These are phyloP conservation scores for Xylaria sp. DNA, from an alignment of 2,329 filamentous ascomycete species.

Conservation along the genomic window DNA sequence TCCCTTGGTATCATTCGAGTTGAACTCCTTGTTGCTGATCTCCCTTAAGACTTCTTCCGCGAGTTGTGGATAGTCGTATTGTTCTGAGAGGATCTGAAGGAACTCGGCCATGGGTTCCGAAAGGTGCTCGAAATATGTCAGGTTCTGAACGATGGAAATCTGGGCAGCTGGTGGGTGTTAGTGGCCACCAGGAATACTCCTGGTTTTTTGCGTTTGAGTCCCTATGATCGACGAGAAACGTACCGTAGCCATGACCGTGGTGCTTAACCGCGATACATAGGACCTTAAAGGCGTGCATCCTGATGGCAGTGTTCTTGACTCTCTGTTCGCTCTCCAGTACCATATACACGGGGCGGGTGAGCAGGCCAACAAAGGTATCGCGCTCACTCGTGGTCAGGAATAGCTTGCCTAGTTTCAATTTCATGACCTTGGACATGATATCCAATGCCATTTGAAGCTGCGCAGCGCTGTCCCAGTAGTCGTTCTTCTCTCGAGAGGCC, in stretches of 20 bases:
- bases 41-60: constrained; percentile 91
- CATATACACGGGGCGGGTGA: constrained; percentile 90
- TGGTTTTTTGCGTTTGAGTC: neutral
- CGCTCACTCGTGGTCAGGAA: constrained; percentile 95
- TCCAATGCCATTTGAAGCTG: constrained; percentile 88
- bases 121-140: constrained; percentile 98
- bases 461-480: constrained; percentile 78
- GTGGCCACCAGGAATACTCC: neutral
- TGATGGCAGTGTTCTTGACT: constrained; percentile 79
- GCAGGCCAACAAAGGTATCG: constrained; percentile 87
- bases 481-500: constrained; percentile 64
- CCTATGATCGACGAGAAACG: neutral
- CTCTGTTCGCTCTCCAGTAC: constrained; percentile 90
- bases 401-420: constrained; percentile 84
- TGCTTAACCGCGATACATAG: constrained; percentile 96
- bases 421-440: constrained; percentile 92
- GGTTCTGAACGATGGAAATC: constrained; percentile 94
- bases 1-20: constrained; percentile 88
- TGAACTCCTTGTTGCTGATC: constrained; percentile 96
- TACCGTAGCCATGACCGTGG: constrained; percentile 93
- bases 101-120: constrained; percentile 99
- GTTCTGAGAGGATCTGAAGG: constrained; percentile 87
- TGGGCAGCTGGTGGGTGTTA: constrained; percentile 64
- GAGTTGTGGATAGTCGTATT: constrained; percentile 95
- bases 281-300: constrained; percentile 97